These are phyloP conservation scores for Chionographis japonica DNA, from an alignment of 106 monocot genomes.

Conservation along the genomic window DNA sequence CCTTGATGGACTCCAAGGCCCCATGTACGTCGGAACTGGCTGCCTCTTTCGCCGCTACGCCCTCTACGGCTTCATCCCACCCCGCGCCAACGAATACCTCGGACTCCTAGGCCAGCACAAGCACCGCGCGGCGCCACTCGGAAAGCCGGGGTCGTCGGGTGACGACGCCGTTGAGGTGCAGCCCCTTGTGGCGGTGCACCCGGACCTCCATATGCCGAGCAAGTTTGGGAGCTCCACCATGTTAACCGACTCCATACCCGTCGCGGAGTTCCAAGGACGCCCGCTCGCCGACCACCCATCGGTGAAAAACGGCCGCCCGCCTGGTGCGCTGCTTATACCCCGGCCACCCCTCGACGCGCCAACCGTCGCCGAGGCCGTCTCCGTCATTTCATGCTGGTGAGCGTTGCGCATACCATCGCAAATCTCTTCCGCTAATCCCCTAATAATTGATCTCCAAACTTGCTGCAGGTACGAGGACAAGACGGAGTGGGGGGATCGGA, in stretches of 20 bases:
- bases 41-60: slow-evolving; percentile 89
- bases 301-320: slow-evolving; percentile 77
- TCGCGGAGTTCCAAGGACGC: slow-evolving; percentile 82
- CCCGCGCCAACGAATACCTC: slow-evolving; percentile 68
- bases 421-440: background rate
- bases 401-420: background rate
- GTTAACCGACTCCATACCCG: slow-evolving; percentile 61
- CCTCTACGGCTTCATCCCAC: slow-evolving; percentile 79
- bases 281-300: slow-evolving; percentile 83
- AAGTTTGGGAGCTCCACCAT: slow-evolving; percentile 71
- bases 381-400: slow-evolving; percentile 88
- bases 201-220: slow-evolving; percentile 54
- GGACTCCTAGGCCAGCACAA: slow-evolving; percentile 73
- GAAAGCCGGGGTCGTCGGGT: background rate
- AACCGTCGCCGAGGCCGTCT: slow-evolving; percentile 72
- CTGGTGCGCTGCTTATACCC: slow-evolving; percentile 59
- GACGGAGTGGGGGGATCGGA: slow-evolving; percentile 78
- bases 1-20: slow-evolving; percentile 86
- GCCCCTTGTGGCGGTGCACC: slow-evolving; percentile 24
- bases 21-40: slow-evolving; percentile 93
- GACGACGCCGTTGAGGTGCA: slow-evolving; percentile 9
- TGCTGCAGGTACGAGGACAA: slow-evolving; percentile 74
- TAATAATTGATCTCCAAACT: background rate
- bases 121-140: slow-evolving; percentile 2
- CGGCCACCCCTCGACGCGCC: slow-evolving; percentile 67